phyloP scores from a whole-genome alignment of 1,284 basidiomycete species.

The Ceratobasidium sp. region DNA sequence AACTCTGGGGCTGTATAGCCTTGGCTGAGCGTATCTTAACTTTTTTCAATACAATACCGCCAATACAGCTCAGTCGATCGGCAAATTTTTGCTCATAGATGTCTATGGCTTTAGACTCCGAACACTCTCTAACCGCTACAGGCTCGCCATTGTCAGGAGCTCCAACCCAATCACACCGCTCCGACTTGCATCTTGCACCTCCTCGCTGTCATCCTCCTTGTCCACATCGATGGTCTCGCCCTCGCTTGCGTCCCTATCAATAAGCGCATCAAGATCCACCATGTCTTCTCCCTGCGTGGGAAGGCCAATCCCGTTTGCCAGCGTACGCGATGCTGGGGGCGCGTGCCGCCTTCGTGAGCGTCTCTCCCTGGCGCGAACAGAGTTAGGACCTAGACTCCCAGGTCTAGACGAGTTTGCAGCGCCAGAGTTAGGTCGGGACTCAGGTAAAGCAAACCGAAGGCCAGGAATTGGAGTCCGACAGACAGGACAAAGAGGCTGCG shows the following conservation, averaged over 20 bases:
- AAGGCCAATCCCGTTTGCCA: not conserved
- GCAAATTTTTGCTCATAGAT: not conserved
- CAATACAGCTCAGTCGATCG: not conserved
- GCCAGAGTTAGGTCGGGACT: not conserved
- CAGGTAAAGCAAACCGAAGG: slow-evolving; percentile 11
- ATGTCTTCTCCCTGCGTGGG: slow-evolving; percentile 23
- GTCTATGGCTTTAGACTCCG: no score
- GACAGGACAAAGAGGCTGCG: slow-evolving; percentile 15
- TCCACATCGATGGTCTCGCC: slow-evolving; percentile 1
- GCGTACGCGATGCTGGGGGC: not conserved
- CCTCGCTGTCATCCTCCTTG: not conserved
- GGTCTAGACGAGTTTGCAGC: not conserved
- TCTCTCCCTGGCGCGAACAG: not conserved
- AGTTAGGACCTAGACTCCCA: not conserved
- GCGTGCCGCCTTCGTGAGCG: not conserved
- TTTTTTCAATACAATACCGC: not conserved
- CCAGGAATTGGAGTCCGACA: slow-evolving; percentile 24
- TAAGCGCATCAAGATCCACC: not conserved
- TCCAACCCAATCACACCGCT: slow-evolving; percentile 28
- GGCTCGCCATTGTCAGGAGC: slow-evolving; percentile 13
- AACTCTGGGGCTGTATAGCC: not conserved
- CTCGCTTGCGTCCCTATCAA: not conserved
- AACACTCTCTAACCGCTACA: not conserved
- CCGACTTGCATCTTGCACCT: not conserved
- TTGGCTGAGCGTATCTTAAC: not conserved